Base-by-base conservation (phyloP, 148 eudicot species). In the Vaccinium macrocarpon region DNA sequence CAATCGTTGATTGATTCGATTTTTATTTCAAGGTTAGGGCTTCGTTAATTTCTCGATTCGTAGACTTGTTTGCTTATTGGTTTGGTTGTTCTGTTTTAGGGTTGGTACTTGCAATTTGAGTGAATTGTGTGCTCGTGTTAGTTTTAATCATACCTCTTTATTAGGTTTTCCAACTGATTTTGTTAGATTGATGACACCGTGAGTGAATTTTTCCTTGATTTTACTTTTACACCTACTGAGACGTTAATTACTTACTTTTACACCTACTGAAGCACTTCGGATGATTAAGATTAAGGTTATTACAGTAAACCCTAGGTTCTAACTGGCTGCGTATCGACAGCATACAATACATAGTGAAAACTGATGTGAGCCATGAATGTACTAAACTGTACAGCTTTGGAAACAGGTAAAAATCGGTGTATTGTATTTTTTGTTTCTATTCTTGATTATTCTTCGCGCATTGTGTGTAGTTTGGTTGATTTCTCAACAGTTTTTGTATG, bases 1-100 rank as follows among this genome's bases (percentile, higher is more conserved):
- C 8, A 96, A 94, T 86, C 97, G 99, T 79, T 95, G 83, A 90
- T 19, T 27, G 1, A 6, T 52, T 53, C 35, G 5, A 21, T 3
- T 78, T 68, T 29, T 27, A 68, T 12, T n/a, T 29, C 0, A 4
- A 84, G 87, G 86, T 76, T 89, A 84, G 86, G 86, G 82, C 81
- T 89, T 82, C 12, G 18, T 61, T 38, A 4, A 13, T 32, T 71
- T 32, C 42, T 56, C 68, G 3, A 10, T 13, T 10, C 0, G 46
- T 14, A n/a, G 51, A 23, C 29, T n/a, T 46, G n/a, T 42, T 23
- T 48, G 7, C 7, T 61, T 13, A 10, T 6, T 12, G 38, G 21
- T 0, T 78, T 78, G 23, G 7, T 9, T 59, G 12, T 62, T 14
- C 27, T 11, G 16, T 64, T 64, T 8, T 64, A 42, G 83, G 74